Conservation (phyloP, 768 basidiomycete species). For the Boletales sp. region DNA sequence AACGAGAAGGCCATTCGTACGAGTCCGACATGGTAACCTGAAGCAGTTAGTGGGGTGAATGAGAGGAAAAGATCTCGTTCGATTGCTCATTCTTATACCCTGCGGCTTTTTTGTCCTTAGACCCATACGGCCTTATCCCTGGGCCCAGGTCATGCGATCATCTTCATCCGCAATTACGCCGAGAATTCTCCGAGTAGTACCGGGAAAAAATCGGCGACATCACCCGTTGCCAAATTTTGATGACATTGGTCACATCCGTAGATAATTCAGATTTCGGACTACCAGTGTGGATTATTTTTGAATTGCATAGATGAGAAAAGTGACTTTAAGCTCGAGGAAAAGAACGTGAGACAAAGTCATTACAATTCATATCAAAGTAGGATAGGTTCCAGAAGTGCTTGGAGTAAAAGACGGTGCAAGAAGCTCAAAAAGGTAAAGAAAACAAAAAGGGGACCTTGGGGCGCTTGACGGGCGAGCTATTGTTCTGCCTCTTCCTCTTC, state of each 20-base stretch:
- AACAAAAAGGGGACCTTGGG: neutral
- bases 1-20: conserved; percentile 35
- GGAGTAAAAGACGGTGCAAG: neutral
- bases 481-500: conserved; percentile 34
- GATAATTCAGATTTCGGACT: neutral
- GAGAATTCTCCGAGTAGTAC: conserved; percentile 8
- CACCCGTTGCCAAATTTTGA: neutral
- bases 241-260: too few relatives aligned
- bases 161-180: neutral
- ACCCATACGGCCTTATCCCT: too few relatives aligned
- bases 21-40: conserved; percentile 10
- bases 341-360: conserved; percentile 11
- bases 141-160: too few relatives aligned
- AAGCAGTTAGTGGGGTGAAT: neutral
- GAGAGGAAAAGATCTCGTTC: neutral
- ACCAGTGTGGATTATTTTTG: too few relatives aligned
- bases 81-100: conserved; percentile 12
- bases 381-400: conserved; percentile 6
- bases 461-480: conserved; percentile 15
- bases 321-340: neutral
- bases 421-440: neutral
- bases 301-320: neutral
- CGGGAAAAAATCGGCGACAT: too few relatives aligned
- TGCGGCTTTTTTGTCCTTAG: too few relatives aligned
- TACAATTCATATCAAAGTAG: conserved; percentile 18